Conservation (phyloP, 345 rosid genomes). For the Eucalyptus pumila region DNA sequence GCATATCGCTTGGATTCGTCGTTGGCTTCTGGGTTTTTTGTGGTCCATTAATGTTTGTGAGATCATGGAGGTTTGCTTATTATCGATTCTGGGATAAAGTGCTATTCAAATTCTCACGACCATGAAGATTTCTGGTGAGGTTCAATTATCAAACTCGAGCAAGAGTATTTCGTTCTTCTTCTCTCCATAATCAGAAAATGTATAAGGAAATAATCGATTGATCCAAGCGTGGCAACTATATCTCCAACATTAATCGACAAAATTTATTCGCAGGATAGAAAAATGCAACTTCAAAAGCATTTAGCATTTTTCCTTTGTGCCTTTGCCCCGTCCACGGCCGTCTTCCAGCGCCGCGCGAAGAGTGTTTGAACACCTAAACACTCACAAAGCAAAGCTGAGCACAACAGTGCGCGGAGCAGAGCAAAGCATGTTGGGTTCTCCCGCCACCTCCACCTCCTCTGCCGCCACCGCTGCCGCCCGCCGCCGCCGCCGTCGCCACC, state of each 20-base stretch:
- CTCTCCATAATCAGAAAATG: neutral
- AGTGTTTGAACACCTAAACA: no score
- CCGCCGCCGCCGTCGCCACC: neutral
- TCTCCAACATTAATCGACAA: neutral
- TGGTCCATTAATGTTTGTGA: no score
- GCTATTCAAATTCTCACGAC: fast-evolving
- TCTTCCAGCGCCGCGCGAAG: neutral
- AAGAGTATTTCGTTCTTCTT: no score
- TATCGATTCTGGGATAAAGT: no score
- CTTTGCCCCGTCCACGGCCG: neutral
- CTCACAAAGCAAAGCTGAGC: neutral
- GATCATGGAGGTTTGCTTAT: no score
- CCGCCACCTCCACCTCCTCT: neutral
- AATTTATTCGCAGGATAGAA: neutral
- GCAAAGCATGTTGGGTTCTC: neutral
- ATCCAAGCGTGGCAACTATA: neutral
- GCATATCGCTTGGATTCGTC: no score
- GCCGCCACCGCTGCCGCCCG: no score
- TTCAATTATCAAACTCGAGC: no score
- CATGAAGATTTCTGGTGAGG: no score
- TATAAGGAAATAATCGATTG: no score
- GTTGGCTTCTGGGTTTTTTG: no score
- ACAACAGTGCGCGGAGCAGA: no score
- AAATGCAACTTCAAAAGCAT: neutral
- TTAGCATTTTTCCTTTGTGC: neutral